Base-by-base conservation (phyloP, 1,284 basidiomycete species). In the Cerioporus squamosus region DNA sequence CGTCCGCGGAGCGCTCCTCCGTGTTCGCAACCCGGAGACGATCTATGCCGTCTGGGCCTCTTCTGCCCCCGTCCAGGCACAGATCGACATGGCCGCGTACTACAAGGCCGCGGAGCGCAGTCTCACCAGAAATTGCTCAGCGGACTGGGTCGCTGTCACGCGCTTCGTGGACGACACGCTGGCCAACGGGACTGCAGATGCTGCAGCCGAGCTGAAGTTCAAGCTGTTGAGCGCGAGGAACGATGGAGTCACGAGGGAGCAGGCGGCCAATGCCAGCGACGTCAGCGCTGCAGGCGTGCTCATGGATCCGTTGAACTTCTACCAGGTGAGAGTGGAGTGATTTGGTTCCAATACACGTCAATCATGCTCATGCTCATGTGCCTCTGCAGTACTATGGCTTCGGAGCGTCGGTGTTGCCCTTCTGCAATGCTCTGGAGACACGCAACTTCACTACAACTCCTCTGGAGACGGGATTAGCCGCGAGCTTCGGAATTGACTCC, bases 1-100 rank as follows among this genome's bases (percentile, higher is more conserved):
- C 2, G 66, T 76, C 23, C 73, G 75, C 42, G 76, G 74, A 20
- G 74, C 78, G 0, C 66, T 77, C 31, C 68, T 80, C 40, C 77
- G 79, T 24, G 70, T 77, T 33, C 77, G 81, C 6, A 82, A 81
- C 61, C 80, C 80, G 0, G 71, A 75, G 31, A 75, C 73, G 1
- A 78, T 82, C 33, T 81, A 75, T 61, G 80, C 81, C 2, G 67
- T 76, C 15, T 82, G 81, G 81, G 79, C 79, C 10, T 80, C 79
- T 6, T 81, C 80, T 10, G 81, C 80, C 7, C 80, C 79, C 9
- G 80, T 82, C 0, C 73, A 82, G 44, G 77, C 81, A 1, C 77
- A 82, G 61, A 71, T 81, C 22, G 79, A 82, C 62, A 81, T 82
- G 80, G 62, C 77, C 17, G 74, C 78, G 43, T 82, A 82, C 68